These are phyloP conservation scores for Cryptomeria japonica DNA, from an alignment of 75 land plant genomes.

Conservation along the genomic window DNA sequence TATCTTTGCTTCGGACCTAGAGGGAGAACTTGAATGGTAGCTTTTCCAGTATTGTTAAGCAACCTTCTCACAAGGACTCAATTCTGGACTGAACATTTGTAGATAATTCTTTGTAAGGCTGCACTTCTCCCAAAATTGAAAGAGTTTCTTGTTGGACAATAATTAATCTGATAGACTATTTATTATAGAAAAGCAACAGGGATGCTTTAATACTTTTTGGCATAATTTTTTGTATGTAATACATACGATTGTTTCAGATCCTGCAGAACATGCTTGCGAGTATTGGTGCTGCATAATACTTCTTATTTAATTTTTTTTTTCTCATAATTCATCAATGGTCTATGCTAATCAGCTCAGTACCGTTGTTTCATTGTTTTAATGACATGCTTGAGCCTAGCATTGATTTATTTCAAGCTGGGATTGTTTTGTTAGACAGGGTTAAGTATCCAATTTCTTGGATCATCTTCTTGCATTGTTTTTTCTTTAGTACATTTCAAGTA, in stretches of 20 bases:
- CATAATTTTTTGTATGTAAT: neutral
- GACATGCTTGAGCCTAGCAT: neutral
- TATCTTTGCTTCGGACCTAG: neutral
- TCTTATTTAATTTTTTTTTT: neutral
- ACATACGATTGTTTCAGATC: neutral
- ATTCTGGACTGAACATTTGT: neutral
- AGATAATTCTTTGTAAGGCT: neutral
- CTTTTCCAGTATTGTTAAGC: neutral
- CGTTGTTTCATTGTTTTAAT: neutral
- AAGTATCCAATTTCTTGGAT: neutral
- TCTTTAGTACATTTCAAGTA: neutral
- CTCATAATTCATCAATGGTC: neutral
- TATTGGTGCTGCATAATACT: neutral
- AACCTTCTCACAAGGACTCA: neutral
- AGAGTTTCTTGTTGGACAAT: neutral
- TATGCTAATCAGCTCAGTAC: neutral
- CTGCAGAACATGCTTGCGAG: neutral
- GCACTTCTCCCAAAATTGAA: neutral
- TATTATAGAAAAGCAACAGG: neutral
- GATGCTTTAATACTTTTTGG: neutral
- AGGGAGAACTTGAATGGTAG: neutral
- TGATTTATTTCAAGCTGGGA: neutral
- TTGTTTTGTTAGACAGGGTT: neutral
- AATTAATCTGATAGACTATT: neutral
- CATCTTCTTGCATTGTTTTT: neutral